Evolutionary conservation across 768 basidiomycete genomes (phyloP).

Genomic region (Clavaria fumosa): DNA sequence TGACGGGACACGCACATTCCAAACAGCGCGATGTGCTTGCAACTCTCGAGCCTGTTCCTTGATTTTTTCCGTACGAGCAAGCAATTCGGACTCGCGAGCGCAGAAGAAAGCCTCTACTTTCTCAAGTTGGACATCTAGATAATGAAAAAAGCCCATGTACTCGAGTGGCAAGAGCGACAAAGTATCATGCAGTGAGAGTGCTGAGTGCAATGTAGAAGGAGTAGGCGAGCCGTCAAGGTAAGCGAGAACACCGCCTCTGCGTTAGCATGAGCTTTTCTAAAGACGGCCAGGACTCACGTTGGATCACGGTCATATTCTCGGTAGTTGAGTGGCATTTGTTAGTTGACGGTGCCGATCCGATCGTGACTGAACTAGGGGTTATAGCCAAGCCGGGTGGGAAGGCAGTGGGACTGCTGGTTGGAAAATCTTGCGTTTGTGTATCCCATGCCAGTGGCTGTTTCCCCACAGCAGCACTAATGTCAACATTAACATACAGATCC

Average conservation of each 20-base stretch:
- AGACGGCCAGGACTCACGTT: neutral
- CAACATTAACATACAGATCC: no score
- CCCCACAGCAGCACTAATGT: neutral
- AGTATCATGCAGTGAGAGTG: constrained; percentile 30
- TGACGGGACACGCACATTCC: constrained; percentile 29
- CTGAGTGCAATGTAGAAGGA: constrained; percentile 14
- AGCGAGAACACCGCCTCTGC: neutral
- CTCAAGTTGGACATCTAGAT: constrained; percentile 63
- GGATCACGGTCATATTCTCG: neutral
- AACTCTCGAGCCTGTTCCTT: constrained; percentile 63
- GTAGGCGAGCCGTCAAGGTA: neutral
- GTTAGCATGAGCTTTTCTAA: neutral
- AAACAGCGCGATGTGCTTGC: constrained; percentile 44
- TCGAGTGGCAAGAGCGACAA: constrained; percentile 39
- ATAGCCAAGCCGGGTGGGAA: neutral
- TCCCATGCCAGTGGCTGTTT: neutral
- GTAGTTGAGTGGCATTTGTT: neutral
- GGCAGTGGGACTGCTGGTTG: neutral
- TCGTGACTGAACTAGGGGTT: neutral
- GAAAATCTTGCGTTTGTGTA: neutral
- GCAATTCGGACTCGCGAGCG: constrained; percentile 51
- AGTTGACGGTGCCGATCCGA: no score
- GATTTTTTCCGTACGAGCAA: constrained; percentile 29
- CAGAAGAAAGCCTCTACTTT: constrained; percentile 80
- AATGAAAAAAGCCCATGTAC: constrained; percentile 60